Base-by-base conservation (phyloP, 2,329 filamentous ascomycete genomes). In the Fusarium graminum region DNA sequence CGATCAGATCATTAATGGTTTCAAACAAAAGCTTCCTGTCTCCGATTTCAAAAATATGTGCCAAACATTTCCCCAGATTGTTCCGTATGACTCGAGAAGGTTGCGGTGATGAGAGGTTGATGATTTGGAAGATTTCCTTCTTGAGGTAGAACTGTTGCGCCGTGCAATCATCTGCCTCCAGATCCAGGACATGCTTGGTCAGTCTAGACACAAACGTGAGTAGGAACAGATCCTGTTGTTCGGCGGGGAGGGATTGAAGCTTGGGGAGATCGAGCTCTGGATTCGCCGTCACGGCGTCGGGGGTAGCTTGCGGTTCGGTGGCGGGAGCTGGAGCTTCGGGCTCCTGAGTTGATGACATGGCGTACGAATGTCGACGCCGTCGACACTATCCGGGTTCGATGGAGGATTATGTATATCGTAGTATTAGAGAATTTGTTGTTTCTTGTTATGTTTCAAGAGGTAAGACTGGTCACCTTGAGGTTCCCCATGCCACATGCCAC, bases 201-300 rank as follows among this genome's bases (percentile, higher is more conserved):
- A 99, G 85, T 62, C 91, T 88, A 28, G 93, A 91, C 34, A 94
- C 91, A 76, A 96, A 97, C 26, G 90, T 96, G 61, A 99, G 85
- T 65, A 99, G 86, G 78, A 95, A 96, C 13, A 99, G 87, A 74
- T 97, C 94, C 80, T 99, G 95, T 78, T 99, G 95, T 80, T 99
- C 95, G 52, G 92, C 88, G 41, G 94, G 92, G 44, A 98, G 87
- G 51, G 92, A 86, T 79, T 97, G 91, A 45, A 99, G 89, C 84
- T 97, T 97, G 73, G 89, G 82, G 70, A 97, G 81, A 76, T 99
- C 94, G 77, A 99, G 91, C 82, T 97, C 92, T 49, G 90, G 90
- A 74, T 87, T 90, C 61, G 82, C 79, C 68, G 78, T 81, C 65
- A 79, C 79, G 59, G 80, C 70, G 70, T 79, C 71, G 63, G 76